Conservation (phyloP, 257 asterid species). For the Coffea canephora region DNA sequence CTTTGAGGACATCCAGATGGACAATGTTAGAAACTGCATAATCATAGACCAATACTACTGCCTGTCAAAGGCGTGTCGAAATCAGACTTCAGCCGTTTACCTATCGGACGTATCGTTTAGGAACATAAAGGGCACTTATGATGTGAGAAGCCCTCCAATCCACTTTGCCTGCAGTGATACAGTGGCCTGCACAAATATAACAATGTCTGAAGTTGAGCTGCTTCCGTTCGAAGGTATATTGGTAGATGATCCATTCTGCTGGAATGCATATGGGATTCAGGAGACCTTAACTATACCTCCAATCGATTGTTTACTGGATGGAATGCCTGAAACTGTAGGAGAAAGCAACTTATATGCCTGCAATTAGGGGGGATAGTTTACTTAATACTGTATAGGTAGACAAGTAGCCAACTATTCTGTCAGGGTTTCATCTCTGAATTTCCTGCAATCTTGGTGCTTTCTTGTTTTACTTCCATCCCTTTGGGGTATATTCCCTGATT, state of each 20-base stretch:
- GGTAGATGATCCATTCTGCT: conserved; percentile 94
- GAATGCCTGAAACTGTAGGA: conserved; percentile 51
- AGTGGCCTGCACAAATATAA: conserved; percentile 82
- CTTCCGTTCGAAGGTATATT: conserved; percentile 72
- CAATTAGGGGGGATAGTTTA: conserved; percentile 12
- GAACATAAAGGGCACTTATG: conserved; percentile 93
- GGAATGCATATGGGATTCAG: conserved; percentile 89
- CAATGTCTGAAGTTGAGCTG: conserved; percentile 94
- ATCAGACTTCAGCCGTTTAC: conserved; percentile 78
- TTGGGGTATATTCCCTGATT: conserved; percentile 43
- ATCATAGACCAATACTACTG: conserved; percentile 93
- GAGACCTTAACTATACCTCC: conserved; percentile 92
- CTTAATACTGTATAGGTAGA: conserved; percentile 1
- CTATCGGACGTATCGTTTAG: conserved; percentile 53
- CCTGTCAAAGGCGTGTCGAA: conserved; percentile 66
- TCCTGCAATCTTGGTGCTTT: not conserved
- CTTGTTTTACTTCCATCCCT: conserved; percentile 49
- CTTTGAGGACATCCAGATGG: conserved; percentile 88
- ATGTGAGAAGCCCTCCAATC: conserved; percentile 77
- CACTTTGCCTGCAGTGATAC: conserved; percentile 94
- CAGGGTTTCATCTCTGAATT: not conserved
- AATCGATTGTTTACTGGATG: conserved; percentile 77
- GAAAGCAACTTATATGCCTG: conserved; percentile 51
- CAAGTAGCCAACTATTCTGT: not conserved
- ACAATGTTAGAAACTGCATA: conserved; percentile 78